These are phyloP conservation scores for Penicillium sp. DNA, from an alignment of 2,329 filamentous ascomycete genomes.

Conservation along the genomic window DNA sequence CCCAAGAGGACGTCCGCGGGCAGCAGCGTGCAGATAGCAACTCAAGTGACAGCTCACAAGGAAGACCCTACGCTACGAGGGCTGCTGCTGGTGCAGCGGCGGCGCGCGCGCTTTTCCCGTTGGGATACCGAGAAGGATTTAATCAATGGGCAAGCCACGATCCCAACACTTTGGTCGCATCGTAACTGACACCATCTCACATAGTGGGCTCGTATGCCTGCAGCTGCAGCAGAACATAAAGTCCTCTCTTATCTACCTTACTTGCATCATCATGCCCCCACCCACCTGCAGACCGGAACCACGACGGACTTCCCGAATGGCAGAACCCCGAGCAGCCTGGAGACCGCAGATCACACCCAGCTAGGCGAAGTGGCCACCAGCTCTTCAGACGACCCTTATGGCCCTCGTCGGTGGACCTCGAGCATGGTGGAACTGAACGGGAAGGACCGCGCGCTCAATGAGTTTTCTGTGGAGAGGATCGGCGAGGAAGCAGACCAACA, in stretches of 20 bases:
- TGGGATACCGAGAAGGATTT: slow-evolving; percentile 89
- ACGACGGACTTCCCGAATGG: slow-evolving; percentile 29
- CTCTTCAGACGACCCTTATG: slow-evolving; percentile 70
- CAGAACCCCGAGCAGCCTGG: slow-evolving; percentile 31
- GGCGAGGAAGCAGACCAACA: slow-evolving; percentile 80
- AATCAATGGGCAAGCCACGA: slow-evolving; percentile 75
- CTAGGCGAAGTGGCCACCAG: slow-evolving; percentile 49
- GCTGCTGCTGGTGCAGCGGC: slow-evolving; percentile 31
- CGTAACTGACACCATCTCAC: slow-evolving; percentile 16
- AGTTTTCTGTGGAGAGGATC: slow-evolving; percentile 84
- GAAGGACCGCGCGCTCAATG: slow-evolving; percentile 84
- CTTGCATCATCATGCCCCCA: slow-evolving; percentile 67
- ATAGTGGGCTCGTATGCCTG: slow-evolving; percentile 83
- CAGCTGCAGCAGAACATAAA: slow-evolving; percentile 80
- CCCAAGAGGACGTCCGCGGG: slow-evolving; percentile 30
- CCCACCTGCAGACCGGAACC: slow-evolving; percentile 63
- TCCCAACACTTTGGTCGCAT: slow-evolving; percentile 3
- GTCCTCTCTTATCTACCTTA: slow-evolving; percentile 86
- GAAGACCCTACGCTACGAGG: slow-evolving; percentile 34
- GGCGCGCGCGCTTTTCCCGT: slow-evolving; percentile 63
- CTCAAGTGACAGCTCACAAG: slow-evolving; percentile 12
- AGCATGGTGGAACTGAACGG: slow-evolving; percentile 82
- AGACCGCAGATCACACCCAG: slow-evolving; percentile 39
- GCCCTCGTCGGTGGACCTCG: slow-evolving; percentile 81
- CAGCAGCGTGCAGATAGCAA: slow-evolving; percentile 17